phyloP scores from a whole-genome alignment of 2,329 filamentous ascomycete genomes.

The Colletotrichum zoysiae region DNA sequence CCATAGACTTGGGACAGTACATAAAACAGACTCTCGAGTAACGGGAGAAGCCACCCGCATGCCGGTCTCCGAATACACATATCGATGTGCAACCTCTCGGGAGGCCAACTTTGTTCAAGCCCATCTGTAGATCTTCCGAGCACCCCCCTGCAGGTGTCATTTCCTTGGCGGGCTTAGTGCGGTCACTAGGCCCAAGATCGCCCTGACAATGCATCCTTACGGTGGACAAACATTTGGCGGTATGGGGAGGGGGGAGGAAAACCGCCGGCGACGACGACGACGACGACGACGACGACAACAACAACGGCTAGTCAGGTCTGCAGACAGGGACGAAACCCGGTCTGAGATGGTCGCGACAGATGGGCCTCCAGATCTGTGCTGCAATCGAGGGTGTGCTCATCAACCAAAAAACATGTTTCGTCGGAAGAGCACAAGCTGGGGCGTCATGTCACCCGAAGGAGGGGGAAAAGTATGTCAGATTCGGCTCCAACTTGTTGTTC shows the following conservation, averaged over 20 bases:
- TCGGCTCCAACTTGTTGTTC: neutral
- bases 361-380: neutral
- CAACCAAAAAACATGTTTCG: conserved; percentile 26
- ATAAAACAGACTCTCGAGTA: no score
- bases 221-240: no score
- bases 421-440: conserved; percentile 32
- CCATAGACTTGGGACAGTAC: neutral
- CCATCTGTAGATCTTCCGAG: conserved; percentile 15
- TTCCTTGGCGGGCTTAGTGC: conserved; percentile 15
- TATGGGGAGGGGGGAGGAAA: neutral
- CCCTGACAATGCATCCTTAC: neutral
- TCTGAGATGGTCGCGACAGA: neutral
- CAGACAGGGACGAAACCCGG: neutral
- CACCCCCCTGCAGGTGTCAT: conserved; percentile 9
- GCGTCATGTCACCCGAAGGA: neutral
- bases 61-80: no score
- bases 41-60: no score
- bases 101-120: neutral
- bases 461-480: neutral
- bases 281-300: no score
- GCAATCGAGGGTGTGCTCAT: neutral
- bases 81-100: neutral
- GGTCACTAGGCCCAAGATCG: neutral
- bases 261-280: neutral
- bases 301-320: neutral